phyloP scores from a whole-genome alignment of 2,329 filamentous ascomycete genomes.

The Cytospora piceicola region DNA sequence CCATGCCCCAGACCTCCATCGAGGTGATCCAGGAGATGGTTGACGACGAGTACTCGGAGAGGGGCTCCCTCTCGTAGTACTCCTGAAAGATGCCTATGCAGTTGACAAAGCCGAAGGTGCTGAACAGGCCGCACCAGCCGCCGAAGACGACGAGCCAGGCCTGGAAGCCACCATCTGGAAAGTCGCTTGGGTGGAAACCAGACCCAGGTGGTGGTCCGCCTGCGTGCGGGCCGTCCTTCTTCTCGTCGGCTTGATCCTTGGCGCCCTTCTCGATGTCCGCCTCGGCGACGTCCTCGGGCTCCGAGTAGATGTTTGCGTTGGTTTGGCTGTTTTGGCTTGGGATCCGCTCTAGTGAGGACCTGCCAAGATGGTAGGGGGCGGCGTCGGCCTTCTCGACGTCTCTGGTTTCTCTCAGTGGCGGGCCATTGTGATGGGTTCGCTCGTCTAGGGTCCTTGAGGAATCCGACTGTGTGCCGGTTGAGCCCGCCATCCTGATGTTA shows the following conservation, averaged over 20 bases:
- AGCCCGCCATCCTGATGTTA: slow-evolving; percentile 9
- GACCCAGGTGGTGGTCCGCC: slow-evolving; percentile 34
- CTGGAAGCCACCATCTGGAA: slow-evolving; percentile 55
- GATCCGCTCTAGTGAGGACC: slow-evolving; percentile 36
- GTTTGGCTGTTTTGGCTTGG: slow-evolving; percentile 41
- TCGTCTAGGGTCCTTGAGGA: slow-evolving; percentile 29
- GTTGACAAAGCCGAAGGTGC: slow-evolving; percentile 46
- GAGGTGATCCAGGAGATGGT: slow-evolving; percentile 62
- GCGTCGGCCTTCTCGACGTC: slow-evolving; percentile 14
- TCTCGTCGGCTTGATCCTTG: slow-evolving; percentile 33
- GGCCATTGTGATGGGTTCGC: neutral
- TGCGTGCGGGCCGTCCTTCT: slow-evolving; percentile 1
- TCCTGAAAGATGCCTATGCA: slow-evolving; percentile 59
- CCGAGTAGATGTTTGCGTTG: slow-evolving; percentile 41
- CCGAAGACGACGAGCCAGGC: slow-evolving; percentile 55
- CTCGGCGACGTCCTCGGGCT: slow-evolving; percentile 38
- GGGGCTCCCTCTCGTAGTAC: slow-evolving; percentile 55
- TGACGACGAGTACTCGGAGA: slow-evolving; percentile 52
- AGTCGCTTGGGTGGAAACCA: slow-evolving; percentile 46
- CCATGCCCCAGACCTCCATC: slow-evolving; percentile 50
- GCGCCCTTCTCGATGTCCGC: slow-evolving; percentile 41
- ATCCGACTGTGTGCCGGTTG: slow-evolving; percentile 17
- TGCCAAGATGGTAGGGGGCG: slow-evolving; percentile 12
- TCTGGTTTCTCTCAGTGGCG: no score
- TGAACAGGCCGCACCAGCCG: slow-evolving; percentile 43